Percentiles rank a stretch among this genome's conserved stretches.
Conservation (phyloP, 495 filamentous ascomycete species). For the Collariella sp. region DNA sequence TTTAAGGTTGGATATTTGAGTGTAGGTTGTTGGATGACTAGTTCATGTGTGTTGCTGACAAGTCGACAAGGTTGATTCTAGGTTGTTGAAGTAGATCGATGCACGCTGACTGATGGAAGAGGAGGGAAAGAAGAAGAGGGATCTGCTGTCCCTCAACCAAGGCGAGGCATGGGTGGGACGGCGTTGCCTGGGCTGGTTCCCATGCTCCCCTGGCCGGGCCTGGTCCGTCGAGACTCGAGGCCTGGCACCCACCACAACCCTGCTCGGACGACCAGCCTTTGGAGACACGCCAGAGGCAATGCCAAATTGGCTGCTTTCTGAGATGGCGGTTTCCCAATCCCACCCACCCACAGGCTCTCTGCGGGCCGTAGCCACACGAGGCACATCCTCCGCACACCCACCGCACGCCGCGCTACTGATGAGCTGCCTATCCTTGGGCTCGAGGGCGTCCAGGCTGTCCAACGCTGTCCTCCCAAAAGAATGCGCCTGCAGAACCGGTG, state of each 20-base stretch:
- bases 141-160: slow-evolving; percentile 23
- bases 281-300: too few relatives aligned
- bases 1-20: background rate
- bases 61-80: background rate
- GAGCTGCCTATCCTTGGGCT: slow-evolving; percentile 5
- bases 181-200: slow-evolving; percentile 15
- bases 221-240: slow-evolving; percentile 10
- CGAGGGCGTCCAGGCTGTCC: slow-evolving; percentile 9
- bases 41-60: too few relatives aligned
- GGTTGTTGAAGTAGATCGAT: too few relatives aligned
- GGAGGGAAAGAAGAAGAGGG: slow-evolving; percentile 12
- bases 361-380: slow-evolving; percentile 10
- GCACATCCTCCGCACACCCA: slow-evolving; percentile 1
- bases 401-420: background rate
- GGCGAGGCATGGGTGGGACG: slow-evolving; percentile 19
- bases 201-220: slow-evolving; percentile 6
- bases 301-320: background rate
- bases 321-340: background rate
- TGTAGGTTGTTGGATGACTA: background rate
- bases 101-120: slow-evolving; percentile 5
- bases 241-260: background rate
- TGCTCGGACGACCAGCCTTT: slow-evolving; percentile 15
- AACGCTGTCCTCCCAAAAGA: background rate
- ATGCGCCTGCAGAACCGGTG: slow-evolving; percentile 18
- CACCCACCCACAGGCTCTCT: slow-evolving; percentile 1